Evolutionary conservation across 306 rosid species (phyloP), one percentile per base, ranked within the genome.

Genomic region (Citrullus colocynthis): DNA sequence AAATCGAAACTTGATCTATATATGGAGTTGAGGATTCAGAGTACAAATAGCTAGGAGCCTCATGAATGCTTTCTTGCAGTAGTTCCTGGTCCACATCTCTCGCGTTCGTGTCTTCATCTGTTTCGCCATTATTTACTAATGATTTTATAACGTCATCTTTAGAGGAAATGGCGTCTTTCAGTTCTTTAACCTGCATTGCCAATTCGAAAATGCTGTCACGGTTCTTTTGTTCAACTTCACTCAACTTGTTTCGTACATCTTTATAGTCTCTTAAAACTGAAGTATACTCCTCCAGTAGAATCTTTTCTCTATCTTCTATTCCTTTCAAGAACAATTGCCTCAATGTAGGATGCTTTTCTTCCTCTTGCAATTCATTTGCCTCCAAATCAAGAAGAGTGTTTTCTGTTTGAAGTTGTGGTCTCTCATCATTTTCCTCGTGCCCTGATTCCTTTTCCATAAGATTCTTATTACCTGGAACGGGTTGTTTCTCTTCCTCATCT

Each of bases 271-370:
- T 83, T 36, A 91, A 84, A 74, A 93, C 89, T 73, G 96, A 85
- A 48, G 90, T 86, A 77, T 87, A 91, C 85, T 95, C 98, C 13
- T 90, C 93, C 64, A 89, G 80, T 34, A 87, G 72, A 83, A 83
- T 76, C 75, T 84, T 89, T 65, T 95, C 97, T 83, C 91, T 90
- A 28, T 89, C 96, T 79, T 89, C 97, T 79, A 87, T 80, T 60
- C 87, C 97, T 81, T 81, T 86, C 15, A 80, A 76, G 78, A 91
- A 85, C 82, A 86, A 12, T 12, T 87, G 89, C 79, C 90, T 89
- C 97, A 91, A 86, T 52, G 87, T 85, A 2, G 91, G 91, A 58
- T 82, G 86, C 41, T 49, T 88, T 76, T 78, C 82, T 82, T 84
- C 96, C 73, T 74, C 83, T 13, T 67, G 88, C 41, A 16, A 66